These are phyloP conservation scores for Xylaria palmicola DNA, from an alignment of 495 filamentous ascomycete genomes.

Conservation along the genomic window DNA sequence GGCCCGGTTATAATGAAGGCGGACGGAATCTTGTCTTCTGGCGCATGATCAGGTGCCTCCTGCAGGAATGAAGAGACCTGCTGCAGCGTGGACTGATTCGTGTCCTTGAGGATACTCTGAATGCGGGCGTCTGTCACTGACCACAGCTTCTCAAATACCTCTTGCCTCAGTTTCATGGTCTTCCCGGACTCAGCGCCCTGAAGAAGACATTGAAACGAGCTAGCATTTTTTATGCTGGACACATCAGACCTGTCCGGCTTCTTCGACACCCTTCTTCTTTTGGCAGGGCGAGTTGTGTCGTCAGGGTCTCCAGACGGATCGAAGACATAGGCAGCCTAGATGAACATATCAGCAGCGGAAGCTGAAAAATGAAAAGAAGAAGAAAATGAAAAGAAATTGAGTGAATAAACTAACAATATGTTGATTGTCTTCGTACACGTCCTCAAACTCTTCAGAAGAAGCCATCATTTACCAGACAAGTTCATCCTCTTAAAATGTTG, in stretches of 20 bases:
- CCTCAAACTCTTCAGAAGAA: constrained; percentile 19
- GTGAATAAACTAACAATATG: constrained; percentile 43
- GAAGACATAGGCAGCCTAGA: constrained; percentile 71
- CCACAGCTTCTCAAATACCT: constrained; percentile 69
- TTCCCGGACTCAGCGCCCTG: constrained; percentile 58
- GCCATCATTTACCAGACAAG: constrained; percentile 20
- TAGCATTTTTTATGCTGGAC: constrained; percentile 12
- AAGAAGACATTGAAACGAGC: constrained; percentile 59
- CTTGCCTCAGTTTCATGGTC: constrained; percentile 53
- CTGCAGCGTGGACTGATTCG: constrained; percentile 59
- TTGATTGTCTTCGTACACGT: constrained; percentile 37
- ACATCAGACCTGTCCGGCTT: constrained; percentile 26
- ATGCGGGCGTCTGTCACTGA: constrained; percentile 63
- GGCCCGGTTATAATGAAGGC: constrained; percentile 82
- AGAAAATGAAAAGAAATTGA: not conserved
- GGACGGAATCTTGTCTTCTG: constrained; percentile 61
- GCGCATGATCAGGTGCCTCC: constrained; percentile 39
- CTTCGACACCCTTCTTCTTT: constrained; percentile 58
- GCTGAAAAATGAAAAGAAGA: not conserved
- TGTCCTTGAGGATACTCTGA: constrained; percentile 58
- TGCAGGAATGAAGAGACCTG: constrained; percentile 67
- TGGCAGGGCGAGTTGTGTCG: constrained; percentile 54
- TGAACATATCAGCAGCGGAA: constrained; percentile 10
- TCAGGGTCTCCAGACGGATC: constrained; percentile 43
- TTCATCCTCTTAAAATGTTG: too few relatives aligned